Percentiles rank a stretch among this genome's conserved stretches.
phyloP scores from a whole-genome alignment of 2,329 filamentous ascomycete species.

The Fusarium floridanum region DNA sequence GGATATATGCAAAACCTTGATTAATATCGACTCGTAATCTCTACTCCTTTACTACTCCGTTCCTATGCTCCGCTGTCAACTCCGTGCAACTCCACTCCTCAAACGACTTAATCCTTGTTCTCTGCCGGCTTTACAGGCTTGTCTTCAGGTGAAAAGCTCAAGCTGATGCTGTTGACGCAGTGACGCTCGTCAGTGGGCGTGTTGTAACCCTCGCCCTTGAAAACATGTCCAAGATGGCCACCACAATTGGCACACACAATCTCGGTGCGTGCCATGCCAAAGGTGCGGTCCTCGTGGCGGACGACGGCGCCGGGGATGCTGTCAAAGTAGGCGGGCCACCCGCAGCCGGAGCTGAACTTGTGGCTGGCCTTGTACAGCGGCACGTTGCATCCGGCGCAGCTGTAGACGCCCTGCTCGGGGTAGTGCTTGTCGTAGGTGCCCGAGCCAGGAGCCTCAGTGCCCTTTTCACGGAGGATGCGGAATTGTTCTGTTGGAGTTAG shows the following conservation, averaged over 20 bases:
- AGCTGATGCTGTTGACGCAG: slow-evolving; percentile 93
- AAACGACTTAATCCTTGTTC: slow-evolving; percentile 51
- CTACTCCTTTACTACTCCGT: neutral
- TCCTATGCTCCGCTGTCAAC: slow-evolving; percentile 5
- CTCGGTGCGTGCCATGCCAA: slow-evolving; percentile 90
- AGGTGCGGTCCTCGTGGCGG: slow-evolving; percentile 79
- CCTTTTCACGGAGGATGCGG: slow-evolving; percentile 90
- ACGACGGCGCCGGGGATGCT: slow-evolving; percentile 91
- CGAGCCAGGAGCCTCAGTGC: slow-evolving; percentile 84
- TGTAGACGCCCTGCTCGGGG: slow-evolving; percentile 82
- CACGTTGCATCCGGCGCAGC: slow-evolving; percentile 85
- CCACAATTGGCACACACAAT: slow-evolving; percentile 97
- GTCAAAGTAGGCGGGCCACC: slow-evolving; percentile 98
- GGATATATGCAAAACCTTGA: neutral
- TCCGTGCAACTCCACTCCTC: neutral
- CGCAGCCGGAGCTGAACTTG: slow-evolving; percentile 97
- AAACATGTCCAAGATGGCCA: slow-evolving; percentile 93
- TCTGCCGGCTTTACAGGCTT: slow-evolving; percentile 55
- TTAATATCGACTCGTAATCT: neutral
- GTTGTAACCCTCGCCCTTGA: slow-evolving; percentile 86
- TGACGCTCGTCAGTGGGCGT: slow-evolving; percentile 96
- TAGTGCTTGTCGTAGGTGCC: slow-evolving; percentile 92
- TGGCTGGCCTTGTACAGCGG: slow-evolving; percentile 93
- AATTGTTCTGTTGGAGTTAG: slow-evolving; percentile 82
- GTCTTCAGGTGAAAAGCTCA: slow-evolving; percentile 82